Evolutionary conservation across 2,329 filamentous ascomycete genomes (phyloP).

Genomic region (Ophiosphaerella herpotricha): DNA sequence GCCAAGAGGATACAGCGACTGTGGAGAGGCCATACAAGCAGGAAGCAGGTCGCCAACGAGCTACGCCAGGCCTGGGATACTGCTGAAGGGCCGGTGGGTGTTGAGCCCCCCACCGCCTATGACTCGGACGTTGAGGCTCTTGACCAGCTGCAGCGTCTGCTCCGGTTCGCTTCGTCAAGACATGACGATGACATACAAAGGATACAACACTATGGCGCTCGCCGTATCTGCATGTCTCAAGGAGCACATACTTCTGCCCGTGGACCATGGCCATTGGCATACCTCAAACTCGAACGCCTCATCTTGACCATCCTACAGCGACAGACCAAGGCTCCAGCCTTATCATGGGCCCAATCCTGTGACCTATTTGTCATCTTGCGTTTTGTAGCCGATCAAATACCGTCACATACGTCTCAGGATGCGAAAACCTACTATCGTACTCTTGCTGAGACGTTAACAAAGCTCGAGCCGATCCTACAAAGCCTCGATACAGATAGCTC

Average conservation of each 20-base stretch:
- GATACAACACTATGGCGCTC: constrained; percentile 47
- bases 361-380: constrained; percentile 25
- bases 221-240: constrained; percentile 41
- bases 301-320: constrained; percentile 42
- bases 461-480: constrained; percentile 11
- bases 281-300: constrained; percentile 48
- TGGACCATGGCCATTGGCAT: constrained; percentile 48
- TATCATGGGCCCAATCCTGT: constrained; percentile 14
- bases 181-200: constrained; percentile 47
- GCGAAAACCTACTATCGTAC: constrained; percentile 38
- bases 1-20: constrained; percentile 73
- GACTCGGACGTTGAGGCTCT: constrained; percentile 46
- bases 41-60: constrained; percentile 62
- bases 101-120: constrained; percentile 34
- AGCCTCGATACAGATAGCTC: background rate
- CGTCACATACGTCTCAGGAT: constrained; percentile 39
- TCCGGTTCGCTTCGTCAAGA: constrained; percentile 49
- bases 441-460: constrained; percentile 32
- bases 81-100: constrained; percentile 24
- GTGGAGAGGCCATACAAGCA: constrained; percentile 77
- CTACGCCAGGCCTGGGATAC: constrained; percentile 47
- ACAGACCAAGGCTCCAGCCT: constrained; percentile 13
- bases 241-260: constrained; percentile 24
- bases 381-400: constrained; percentile 41
- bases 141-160: constrained; percentile 48